Conservation (phyloP, 129 eudicot genomes). For the Chrysanthemum seticuspe region DNA sequence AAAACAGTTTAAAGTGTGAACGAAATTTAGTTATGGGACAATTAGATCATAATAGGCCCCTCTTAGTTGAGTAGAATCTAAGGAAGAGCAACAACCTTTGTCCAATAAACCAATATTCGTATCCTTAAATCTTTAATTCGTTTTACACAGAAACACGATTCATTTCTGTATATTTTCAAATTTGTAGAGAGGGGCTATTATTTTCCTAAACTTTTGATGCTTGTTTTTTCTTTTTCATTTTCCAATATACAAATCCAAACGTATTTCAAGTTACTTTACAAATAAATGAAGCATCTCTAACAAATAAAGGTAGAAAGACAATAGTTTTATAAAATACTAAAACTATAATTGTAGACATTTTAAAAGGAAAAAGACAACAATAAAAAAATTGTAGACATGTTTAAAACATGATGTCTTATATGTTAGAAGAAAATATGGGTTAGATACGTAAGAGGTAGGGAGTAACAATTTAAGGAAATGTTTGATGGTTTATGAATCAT, state of each 20-base stretch:
- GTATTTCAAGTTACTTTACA: no score
- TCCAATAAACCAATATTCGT: conserved; percentile 23
- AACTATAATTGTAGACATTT: no score
- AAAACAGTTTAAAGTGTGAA: conserved; percentile 3
- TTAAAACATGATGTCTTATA: conserved; percentile 17
- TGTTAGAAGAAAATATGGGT: conserved; percentile 4
- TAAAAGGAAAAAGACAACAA: no score
- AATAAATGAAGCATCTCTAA: no score
- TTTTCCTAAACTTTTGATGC: no score
- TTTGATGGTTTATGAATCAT: conserved; percentile 25
- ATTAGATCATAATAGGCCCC: conserved; percentile 22
- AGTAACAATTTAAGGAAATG: conserved; percentile 8
- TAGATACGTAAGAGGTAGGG: conserved; percentile 18
- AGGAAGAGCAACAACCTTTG: conserved; percentile 26
- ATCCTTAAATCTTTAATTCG: not conserved
- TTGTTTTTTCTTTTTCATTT: no score
- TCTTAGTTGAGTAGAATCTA: conserved; percentile 42
- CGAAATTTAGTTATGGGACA: conserved; percentile 4
- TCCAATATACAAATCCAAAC: no score
- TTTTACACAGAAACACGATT: not conserved
- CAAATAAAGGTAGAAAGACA: no score
- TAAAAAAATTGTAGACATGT: conserved; percentile 18
- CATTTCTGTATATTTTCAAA: not conserved
- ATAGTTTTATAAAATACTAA: no score
- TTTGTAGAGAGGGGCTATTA: no score